phyloP scores from a whole-genome alignment of 2,329 filamentous ascomycete genomes.

The Microsporum audouinii region DNA sequence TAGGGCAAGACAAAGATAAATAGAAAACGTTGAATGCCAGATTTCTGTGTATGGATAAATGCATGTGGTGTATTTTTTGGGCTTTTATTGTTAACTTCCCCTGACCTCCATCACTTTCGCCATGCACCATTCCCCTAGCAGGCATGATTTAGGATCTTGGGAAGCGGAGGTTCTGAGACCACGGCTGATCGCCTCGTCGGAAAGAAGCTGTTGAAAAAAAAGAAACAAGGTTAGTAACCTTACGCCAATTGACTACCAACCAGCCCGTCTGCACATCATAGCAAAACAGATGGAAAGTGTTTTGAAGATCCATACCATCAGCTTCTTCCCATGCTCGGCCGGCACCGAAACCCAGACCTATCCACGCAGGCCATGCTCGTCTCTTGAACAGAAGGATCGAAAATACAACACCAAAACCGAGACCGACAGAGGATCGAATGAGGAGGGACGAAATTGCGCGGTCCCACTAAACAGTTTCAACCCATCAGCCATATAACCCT shows the following conservation, averaged over 20 bases:
- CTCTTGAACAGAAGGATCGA: conserved; percentile 97
- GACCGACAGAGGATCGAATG: conserved; percentile 89
- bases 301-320: conserved; percentile 52
- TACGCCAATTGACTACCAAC: not conserved
- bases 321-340: conserved; percentile 97
- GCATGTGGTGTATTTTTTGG: not conserved
- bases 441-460: conserved; percentile 94
- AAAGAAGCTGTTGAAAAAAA: conserved; percentile 27
- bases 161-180: conserved; percentile 22
- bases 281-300: not conserved
- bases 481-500: not conserved
- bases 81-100: not conserved
- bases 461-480: conserved; percentile 65
- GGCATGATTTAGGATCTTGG: conserved; percentile 15
- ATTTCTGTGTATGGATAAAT: not conserved
- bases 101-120: not conserved
- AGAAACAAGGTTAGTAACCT: not conserved
- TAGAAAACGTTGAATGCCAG: not conserved
- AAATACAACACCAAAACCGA: conserved; percentile 96
- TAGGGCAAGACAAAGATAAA: not conserved
- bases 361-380: conserved; percentile 92
- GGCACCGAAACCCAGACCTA: conserved; percentile 88
- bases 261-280: not conserved
- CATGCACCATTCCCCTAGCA: not conserved
- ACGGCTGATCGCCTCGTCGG: conserved; percentile 33